phyloP scores from a whole-genome alignment of 2,329 filamentous ascomycete species.

The Colletotrichum liriopes region DNA sequence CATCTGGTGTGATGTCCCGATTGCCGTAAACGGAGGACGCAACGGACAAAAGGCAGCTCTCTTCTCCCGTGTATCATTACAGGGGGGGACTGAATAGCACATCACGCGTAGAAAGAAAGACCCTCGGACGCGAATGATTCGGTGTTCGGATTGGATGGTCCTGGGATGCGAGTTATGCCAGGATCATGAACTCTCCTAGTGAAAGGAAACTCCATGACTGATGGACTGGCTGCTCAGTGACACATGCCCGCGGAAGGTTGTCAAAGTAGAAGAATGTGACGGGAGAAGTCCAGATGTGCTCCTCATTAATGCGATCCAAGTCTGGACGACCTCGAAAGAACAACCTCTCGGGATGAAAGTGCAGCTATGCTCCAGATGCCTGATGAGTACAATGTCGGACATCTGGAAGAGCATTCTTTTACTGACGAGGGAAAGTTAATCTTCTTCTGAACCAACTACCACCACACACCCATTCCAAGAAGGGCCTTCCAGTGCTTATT shows the following conservation, averaged over 20 bases:
- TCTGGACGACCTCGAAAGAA: too few relatives aligned
- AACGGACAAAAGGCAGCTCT: not conserved
- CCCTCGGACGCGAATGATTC: not conserved
- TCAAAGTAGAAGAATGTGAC: not conserved
- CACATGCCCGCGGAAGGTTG: not conserved
- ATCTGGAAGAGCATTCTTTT: not conserved
- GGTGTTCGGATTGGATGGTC: not conserved
- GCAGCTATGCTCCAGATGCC: too few relatives aligned
- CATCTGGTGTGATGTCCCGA: not conserved
- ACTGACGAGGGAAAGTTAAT: not conserved
- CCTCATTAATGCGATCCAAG: not conserved
- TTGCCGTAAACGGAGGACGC: not conserved
- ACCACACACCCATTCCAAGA: not conserved
- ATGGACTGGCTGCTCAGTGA: not conserved
- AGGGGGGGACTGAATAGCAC: too few relatives aligned
- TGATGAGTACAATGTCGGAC: not conserved
- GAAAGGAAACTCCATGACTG: not conserved
- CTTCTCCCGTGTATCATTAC: not conserved
- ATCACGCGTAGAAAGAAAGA: not conserved
- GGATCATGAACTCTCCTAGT: not conserved
- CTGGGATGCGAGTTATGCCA: not conserved
- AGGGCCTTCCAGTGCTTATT: not conserved
- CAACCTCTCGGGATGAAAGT: not conserved
- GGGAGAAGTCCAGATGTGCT: not conserved
- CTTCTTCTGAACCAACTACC: not conserved